Conservation (phyloP, 305 asterid genomes). For the Ruellia speciosa region DNA sequence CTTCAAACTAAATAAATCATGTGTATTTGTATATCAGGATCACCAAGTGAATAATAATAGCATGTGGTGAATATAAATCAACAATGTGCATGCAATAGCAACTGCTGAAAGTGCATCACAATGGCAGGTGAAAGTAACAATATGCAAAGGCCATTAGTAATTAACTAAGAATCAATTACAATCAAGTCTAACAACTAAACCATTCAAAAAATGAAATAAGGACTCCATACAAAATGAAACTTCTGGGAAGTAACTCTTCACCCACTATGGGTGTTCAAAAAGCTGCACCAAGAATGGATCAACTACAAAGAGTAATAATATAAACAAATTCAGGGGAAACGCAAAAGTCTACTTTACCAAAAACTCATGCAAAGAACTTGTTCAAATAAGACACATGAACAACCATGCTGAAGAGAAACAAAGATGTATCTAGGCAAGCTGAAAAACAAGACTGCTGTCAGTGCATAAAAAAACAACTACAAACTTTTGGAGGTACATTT, state of each 20-base stretch:
- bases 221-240: neutral
- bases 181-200: neutral
- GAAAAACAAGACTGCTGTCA: too few relatives aligned
- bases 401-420: neutral
- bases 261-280: neutral
- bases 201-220: neutral
- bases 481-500: conserved; percentile 5
- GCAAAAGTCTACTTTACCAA: neutral
- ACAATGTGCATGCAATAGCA: neutral
- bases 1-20: conserved; percentile 2
- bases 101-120: conserved; percentile 2
- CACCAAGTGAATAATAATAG: conserved; percentile 3
- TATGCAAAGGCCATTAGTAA: neutral
- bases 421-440: neutral
- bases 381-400: neutral
- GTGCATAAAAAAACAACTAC: neutral
- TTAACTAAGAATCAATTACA: neutral
- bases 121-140: neutral
- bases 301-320: neutral
- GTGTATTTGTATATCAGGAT: neutral
- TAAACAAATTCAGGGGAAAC: conserved; percentile 1
- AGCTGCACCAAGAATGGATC: neutral
- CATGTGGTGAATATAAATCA: neutral
- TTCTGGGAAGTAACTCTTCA: neutral
- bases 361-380: neutral